These are phyloP conservation scores for Dipodascopsis tothii DNA, from an alignment of 805 yeast genomes.

Conservation along the genomic window DNA sequence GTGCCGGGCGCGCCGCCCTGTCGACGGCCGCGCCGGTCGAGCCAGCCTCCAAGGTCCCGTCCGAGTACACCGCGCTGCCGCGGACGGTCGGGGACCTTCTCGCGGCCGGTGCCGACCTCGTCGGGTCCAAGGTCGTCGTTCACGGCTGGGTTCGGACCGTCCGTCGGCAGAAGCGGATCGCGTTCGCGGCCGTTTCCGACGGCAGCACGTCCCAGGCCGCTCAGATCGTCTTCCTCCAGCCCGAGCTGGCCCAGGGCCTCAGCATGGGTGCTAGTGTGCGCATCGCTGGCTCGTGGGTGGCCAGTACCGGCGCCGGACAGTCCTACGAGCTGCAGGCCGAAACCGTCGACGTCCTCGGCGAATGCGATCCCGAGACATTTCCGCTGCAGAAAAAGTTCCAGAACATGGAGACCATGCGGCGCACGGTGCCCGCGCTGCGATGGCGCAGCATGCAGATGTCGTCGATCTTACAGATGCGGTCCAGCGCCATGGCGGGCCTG, in stretches of 20 bases:
- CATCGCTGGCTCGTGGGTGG: conserved; percentile 39
- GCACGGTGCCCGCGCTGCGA: conserved; percentile 61
- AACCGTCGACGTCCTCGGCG: conserved; percentile 48
- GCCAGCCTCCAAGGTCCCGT: too few species aligned
- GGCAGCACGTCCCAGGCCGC: conserved; percentile 56
- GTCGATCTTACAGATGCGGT: conserved; percentile 64
- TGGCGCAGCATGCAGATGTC: conserved; percentile 64
- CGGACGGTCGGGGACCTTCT: too few species aligned
- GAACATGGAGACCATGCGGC: conserved; percentile 56
- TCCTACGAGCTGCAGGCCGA: conserved; percentile 43
- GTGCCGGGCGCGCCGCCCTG: too few species aligned
- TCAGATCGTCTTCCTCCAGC: conserved; percentile 43
- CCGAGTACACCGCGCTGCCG: too few species aligned
- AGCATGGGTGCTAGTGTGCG: conserved; percentile 43
- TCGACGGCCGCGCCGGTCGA: too few species aligned
- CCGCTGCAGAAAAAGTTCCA: conserved; percentile 81
- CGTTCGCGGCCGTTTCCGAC: conserved; percentile 73
- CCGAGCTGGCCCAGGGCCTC: conserved; percentile 22
- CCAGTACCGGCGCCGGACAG: conserved; percentile 48
- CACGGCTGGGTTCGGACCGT: conserved; percentile 73
- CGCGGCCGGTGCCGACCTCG: too few species aligned
- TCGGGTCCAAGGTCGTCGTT: too few species aligned
- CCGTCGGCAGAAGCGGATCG: conserved; percentile 63
- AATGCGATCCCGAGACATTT: conserved; percentile 48
- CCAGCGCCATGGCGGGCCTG: conserved; percentile 51